These are phyloP conservation scores for Lentinula edodes DNA, from an alignment of 768 basidiomycete species.

Conservation along the genomic window DNA sequence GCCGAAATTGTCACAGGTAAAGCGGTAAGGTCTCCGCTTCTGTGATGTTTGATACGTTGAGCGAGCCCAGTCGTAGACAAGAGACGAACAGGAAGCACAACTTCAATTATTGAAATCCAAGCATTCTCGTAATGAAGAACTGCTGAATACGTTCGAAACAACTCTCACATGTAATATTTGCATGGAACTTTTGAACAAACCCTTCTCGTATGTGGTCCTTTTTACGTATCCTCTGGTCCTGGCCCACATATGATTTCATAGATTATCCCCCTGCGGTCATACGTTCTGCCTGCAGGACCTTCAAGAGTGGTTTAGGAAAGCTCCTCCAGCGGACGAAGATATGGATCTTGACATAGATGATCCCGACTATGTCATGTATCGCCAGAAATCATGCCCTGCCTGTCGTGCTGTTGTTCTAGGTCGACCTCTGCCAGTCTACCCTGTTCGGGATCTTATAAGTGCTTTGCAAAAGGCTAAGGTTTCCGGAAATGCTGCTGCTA, in stretches of 20 bases:
- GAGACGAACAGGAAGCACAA: conserved; percentile 41
- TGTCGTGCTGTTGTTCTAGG: conserved; percentile 54
- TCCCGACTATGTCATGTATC: conserved; percentile 43
- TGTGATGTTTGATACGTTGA: not conserved
- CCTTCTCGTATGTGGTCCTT: conserved; percentile 51
- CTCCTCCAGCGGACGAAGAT: conserved; percentile 41
- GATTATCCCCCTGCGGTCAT: conserved; percentile 73
- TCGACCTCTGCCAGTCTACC: conserved; percentile 63
- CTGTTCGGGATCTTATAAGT: conserved; percentile 55
- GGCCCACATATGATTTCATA: conserved; percentile 17
- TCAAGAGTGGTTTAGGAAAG: conserved; percentile 73
- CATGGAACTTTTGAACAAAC: conserved; percentile 60
- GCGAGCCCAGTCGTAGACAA: conserved; percentile 24
- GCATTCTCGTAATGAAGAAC: conserved; percentile 48
- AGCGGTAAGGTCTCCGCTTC: conserved; percentile 24
- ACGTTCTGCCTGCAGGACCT: conserved; percentile 69
- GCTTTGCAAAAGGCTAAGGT: conserved; percentile 41
- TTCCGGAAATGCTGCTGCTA: conserved; percentile 10
- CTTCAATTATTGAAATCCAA: conserved; percentile 40
- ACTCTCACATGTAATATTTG: conserved; percentile 73
- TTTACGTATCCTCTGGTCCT: not conserved
- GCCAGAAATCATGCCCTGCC: conserved; percentile 68
- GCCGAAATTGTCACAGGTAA: conserved; percentile 31
- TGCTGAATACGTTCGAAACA: conserved; percentile 27
- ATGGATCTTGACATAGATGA: conserved; percentile 31